Evolutionary conservation across 495 filamentous ascomycete genomes (phyloP).

Genomic region (Hypomontagnella monticulosa): DNA sequence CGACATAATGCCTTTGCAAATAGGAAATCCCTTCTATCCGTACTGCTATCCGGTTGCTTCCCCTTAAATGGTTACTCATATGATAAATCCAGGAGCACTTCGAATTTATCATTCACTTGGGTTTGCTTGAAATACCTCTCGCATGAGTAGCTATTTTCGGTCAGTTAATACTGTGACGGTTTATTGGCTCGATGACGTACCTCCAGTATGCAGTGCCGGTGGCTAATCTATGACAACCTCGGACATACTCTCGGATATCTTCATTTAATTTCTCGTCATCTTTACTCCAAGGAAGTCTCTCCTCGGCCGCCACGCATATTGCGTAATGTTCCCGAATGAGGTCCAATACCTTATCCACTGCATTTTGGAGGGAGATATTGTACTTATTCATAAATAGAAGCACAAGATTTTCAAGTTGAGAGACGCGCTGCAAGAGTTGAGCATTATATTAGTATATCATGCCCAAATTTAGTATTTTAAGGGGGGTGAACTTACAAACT

Average conservation of each 20-base stretch:
- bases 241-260: constrained; percentile 42
- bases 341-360: constrained; percentile 37
- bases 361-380: constrained; percentile 24
- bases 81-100: constrained; percentile 39
- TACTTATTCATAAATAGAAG: constrained; percentile 45
- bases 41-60: too few species aligned
- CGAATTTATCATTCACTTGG: constrained; percentile 39
- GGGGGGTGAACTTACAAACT: constrained; percentile 37
- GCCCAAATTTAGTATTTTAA: background rate
- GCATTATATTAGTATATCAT: constrained; percentile 1
- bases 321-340: constrained; percentile 44
- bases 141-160: constrained; percentile 33
- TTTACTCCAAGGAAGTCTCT: constrained; percentile 41
- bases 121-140: constrained; percentile 40
- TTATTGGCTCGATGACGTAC: constrained; percentile 12
- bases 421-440: constrained; percentile 28
- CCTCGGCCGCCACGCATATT: constrained; percentile 39
- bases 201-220: constrained; percentile 45
- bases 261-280: constrained; percentile 40
- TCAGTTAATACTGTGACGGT: background rate
- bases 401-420: constrained; percentile 43
- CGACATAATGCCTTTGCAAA: too few species aligned
- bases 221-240: constrained; percentile 38
- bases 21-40: too few species aligned
- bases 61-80: constrained; percentile 4